Evolutionary conservation across 768 basidiomycete species (phyloP), one percentile per base, ranked within the genome.

Genomic region (Porpolomopsis calyptriformis): DNA sequence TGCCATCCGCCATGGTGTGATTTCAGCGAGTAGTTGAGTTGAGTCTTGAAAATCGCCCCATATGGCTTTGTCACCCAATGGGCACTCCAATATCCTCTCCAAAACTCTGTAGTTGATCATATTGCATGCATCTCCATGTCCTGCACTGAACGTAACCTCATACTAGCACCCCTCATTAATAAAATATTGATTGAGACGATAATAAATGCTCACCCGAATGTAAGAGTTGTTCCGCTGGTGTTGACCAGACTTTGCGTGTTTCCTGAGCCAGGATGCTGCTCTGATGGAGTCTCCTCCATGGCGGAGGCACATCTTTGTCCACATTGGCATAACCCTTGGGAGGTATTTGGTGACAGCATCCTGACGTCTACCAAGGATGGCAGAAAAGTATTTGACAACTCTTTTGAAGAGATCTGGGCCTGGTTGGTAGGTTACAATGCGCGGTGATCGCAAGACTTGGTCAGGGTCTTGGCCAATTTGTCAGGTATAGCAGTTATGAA

Each of bases 231-330:
- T 42, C 8, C 41, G 26, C 12, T 31, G 16, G 7, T 5, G 4
- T 16, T 12, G 22, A 24, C 19, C 11, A 27, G 12, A 10, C 33
- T 26, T 36, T 8, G 8, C 31, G 11, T n/a, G 40, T 18, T 24
- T 19, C 34, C 26, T 40, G n/a, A 41, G 46, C 26, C 16, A 37
- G 25, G 25, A 20, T 24, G 24, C 27, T 20, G 40, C 24, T 18
- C 53, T 29, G 27, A 65, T 59, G 3, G 38, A 25, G 34, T 64
- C 62, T 2, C 63, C 59, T 6, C 58, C 53, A 26, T 52, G 46
- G 6, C 45, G 26, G 18, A 64, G 55, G 5, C 54, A 39, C 0
- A 65, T 40, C 33, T 59, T 61, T 7, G 56, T 59, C 54, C 57
- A 61, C 2, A 47, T 43, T 37, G 49, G 45, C 49, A 59, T 57